These are phyloP conservation scores for Lactarius sp. DNA, from an alignment of 768 basidiomycete species.

Conservation along the genomic window DNA sequence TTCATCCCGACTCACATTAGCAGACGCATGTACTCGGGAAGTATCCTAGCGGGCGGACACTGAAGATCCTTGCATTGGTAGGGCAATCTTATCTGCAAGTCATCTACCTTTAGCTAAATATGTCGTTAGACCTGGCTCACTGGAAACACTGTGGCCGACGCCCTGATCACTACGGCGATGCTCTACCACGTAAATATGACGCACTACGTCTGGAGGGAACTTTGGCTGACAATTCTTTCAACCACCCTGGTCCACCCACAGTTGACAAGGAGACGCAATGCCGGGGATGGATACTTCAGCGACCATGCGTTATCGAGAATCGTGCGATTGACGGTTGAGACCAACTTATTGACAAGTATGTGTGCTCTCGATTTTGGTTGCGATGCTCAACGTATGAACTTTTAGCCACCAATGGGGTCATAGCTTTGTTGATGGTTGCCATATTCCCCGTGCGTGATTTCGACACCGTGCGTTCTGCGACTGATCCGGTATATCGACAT, in stretches of 20 bases:
- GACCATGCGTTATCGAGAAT: slow-evolving; percentile 22
- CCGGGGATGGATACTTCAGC: not conserved
- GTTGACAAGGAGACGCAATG: not conserved
- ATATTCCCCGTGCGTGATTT: slow-evolving; percentile 4
- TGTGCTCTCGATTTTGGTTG: not conserved
- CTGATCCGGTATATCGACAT: not conserved
- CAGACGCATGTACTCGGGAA: not conserved
- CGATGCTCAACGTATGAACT: no score
- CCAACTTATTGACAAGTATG: slow-evolving; percentile 25
- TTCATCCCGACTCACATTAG: not conserved
- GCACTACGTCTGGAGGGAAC: not conserved
- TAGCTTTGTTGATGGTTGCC: not conserved
- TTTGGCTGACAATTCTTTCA: not conserved
- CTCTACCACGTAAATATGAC: not conserved
- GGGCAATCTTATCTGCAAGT: not conserved
- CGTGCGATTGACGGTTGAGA: slow-evolving; percentile 29
- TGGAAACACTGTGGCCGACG: slow-evolving; percentile 9
- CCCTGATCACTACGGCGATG: slow-evolving; percentile 10
- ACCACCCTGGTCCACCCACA: not conserved
- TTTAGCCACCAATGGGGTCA: not conserved
- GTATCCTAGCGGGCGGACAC: not conserved
- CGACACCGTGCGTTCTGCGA: not conserved
- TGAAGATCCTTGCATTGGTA: slow-evolving; percentile 1
- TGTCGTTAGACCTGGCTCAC: slow-evolving; percentile 8
- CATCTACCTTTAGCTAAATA: no score